Conservation (phyloP, 2,329 filamentous ascomycete genomes). For the Pseudogymnoascus sp. region DNA sequence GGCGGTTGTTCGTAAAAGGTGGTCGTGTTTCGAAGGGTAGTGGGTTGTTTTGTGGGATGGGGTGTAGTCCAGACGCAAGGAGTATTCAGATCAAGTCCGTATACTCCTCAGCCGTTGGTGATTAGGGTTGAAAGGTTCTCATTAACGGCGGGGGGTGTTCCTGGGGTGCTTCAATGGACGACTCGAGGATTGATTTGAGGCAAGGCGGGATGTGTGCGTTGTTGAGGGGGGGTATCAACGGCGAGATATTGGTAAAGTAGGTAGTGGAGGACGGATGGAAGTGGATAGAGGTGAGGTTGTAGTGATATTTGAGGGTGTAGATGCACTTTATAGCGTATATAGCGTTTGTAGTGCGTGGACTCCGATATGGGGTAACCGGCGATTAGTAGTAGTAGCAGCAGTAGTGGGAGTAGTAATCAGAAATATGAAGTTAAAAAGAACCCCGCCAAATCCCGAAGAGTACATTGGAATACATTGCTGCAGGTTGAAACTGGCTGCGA, state of each 20-base stretch:
- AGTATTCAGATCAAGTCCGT: constrained; percentile 51
- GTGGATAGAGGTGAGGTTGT: background rate
- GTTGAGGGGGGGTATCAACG: constrained; percentile 17
- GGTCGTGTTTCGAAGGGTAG: background rate
- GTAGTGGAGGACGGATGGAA: background rate
- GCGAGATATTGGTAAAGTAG: background rate
- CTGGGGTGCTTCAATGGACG: background rate
- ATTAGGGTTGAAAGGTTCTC: constrained; percentile 13
- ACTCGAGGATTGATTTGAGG: background rate
- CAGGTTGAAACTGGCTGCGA: background rate
- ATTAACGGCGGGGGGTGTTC: background rate
- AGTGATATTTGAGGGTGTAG: background rate
- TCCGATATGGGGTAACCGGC: background rate
- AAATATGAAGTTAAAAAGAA: background rate
- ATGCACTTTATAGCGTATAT: background rate
- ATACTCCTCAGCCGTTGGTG: constrained; percentile 56
- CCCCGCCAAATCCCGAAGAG: background rate
- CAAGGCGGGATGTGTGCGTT: constrained; percentile 10
- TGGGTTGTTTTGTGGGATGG: background rate
- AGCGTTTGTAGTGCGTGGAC: background rate
- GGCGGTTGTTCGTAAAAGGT: background rate
- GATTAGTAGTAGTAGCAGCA: background rate
- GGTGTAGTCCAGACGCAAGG: constrained; percentile 50
- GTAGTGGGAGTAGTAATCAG: background rate
- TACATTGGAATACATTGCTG: background rate